Percentiles rank a stretch among this genome's conserved stretches.
phyloP scores from a whole-genome alignment of 495 filamentous ascomycete genomes.

The Annulohypoxylon stygium region DNA sequence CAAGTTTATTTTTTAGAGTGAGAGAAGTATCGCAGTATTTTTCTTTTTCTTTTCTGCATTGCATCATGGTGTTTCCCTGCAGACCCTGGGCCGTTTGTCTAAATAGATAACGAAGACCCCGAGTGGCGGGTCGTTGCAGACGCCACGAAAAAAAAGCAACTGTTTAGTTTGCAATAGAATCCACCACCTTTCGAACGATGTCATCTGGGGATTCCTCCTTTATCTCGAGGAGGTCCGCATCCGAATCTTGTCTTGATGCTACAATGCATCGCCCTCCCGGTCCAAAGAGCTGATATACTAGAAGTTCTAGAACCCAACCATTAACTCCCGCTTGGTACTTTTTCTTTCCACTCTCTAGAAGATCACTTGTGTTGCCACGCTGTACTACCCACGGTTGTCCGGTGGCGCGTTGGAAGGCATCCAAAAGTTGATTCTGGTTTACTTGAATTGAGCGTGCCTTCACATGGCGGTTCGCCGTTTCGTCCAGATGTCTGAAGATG shows the following conservation, averaged over 20 bases:
- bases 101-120: no score
- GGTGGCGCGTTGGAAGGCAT: conserved; percentile 54
- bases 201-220: conserved; percentile 39
- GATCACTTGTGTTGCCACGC: conserved; percentile 49
- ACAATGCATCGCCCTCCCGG: conserved; percentile 48
- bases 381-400: conserved; percentile 49
- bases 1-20: not conserved
- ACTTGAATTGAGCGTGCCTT: conserved; percentile 56
- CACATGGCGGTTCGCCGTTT: conserved; percentile 62
- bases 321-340: conserved; percentile 35
- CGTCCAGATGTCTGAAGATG: conserved; percentile 55
- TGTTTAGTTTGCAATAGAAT: not conserved
- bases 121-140: not conserved
- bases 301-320: conserved; percentile 44
- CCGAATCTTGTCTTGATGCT: conserved; percentile 37
- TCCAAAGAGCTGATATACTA: conserved; percentile 46
- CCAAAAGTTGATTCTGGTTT: conserved; percentile 59
- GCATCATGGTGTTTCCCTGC: no score
- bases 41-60: no score
- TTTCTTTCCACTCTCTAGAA: conserved; percentile 45
- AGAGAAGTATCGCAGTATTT: no score
- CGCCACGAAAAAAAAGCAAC: not conserved
- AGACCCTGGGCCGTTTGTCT: no score
- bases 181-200: conserved; percentile 20
- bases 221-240: conserved; percentile 42